A percentile compares a stretch with the other conserved stretches of the same genome.
These are phyloP conservation scores for Penicillium sp. DNA, from an alignment of 2,329 filamentous ascomycete genomes.

Conservation along the genomic window DNA sequence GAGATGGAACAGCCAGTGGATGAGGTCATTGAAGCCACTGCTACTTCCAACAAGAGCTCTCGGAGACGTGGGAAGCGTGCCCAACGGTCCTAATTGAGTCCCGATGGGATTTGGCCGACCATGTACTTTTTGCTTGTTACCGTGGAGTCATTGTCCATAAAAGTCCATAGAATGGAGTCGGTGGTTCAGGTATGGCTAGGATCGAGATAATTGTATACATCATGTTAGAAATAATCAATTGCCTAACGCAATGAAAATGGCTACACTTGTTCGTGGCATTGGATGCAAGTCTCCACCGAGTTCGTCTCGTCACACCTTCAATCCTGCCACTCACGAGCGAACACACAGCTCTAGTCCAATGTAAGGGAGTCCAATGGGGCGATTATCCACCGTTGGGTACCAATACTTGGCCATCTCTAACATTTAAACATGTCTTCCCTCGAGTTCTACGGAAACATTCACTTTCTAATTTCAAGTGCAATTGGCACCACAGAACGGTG, in stretches of 20 bases:
- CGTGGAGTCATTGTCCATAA: neutral
- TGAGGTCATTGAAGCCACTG: constrained; percentile 23
- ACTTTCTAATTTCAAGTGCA: neutral
- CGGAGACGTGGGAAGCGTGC: constrained; percentile 28
- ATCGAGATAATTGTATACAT: too few relatives aligned
- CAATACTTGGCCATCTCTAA: constrained; percentile 9
- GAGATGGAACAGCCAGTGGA: constrained; percentile 19
- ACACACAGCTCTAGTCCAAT: constrained; percentile 10
- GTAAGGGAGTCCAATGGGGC: constrained; percentile 13
- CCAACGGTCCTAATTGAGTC: constrained; percentile 21
- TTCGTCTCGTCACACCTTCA: constrained; percentile 1
- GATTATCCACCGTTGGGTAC: constrained; percentile 17
- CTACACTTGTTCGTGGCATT: neutral
- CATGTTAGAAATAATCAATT: too few relatives aligned
- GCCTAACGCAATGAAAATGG: too few relatives aligned
- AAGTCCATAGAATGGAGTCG: too few relatives aligned
- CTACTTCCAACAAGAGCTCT: constrained; percentile 18
- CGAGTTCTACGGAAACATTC: neutral
- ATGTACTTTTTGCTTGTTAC: neutral
- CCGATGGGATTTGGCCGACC: neutral
- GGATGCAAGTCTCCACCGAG: constrained; percentile 1
- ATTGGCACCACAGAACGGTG: neutral
- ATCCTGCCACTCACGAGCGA: constrained; percentile 9
- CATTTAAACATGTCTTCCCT: constrained; percentile 5
- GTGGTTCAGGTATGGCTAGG: too few relatives aligned